Conservation (phyloP, 75 land plant species). For the Picea glauca region DNA sequence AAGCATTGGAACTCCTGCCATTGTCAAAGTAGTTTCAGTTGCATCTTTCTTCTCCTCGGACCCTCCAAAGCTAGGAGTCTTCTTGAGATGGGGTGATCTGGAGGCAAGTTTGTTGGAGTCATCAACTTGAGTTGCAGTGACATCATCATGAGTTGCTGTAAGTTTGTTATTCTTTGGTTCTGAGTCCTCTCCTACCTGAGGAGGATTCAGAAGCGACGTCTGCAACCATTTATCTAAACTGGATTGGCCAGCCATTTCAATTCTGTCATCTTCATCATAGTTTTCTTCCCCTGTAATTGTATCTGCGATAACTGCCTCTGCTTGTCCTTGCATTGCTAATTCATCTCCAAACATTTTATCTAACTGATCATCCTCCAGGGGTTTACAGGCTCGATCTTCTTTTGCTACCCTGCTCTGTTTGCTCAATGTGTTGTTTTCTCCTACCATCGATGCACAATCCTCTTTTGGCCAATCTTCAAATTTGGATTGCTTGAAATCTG, state of each 20-base stretch:
- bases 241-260: conserved; percentile 49
- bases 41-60: background rate
- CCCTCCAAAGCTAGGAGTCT: background rate
- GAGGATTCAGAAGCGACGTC: conserved; percentile 43
- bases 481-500: background rate
- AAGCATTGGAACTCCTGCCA: background rate
- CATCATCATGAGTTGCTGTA: background rate
- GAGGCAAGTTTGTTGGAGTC: background rate
- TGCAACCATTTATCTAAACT: conserved; percentile 91
- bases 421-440: background rate
- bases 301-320: conserved; percentile 7
- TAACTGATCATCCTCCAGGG: background rate
- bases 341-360: background rate
- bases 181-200: conserved; percentile 18
- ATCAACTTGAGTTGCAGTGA: background rate
- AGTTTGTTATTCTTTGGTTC: background rate
- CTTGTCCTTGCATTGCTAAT: conserved; percentile 1
- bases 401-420: background rate
- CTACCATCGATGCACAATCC: conserved; percentile 2
- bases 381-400: background rate
- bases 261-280: conserved; percentile 57
- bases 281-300: background rate
- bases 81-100: background rate
- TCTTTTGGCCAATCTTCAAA: background rate
- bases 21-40: background rate